Conservation (phyloP, 139 green algal species). For the Chlamydomonas asymmetrica region DNA sequence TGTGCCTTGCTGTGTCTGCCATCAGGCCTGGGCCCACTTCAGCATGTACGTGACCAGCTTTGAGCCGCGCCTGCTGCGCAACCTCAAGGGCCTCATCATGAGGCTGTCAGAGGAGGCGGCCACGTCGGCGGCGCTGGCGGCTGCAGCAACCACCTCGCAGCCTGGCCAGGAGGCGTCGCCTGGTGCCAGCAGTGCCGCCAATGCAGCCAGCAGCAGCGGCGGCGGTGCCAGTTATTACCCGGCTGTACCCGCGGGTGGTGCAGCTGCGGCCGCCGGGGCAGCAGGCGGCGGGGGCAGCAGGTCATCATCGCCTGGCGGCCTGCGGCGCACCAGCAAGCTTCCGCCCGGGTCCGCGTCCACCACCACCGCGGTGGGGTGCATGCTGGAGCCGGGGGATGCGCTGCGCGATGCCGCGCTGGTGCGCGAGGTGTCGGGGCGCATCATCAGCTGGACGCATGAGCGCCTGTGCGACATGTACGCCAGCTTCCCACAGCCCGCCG, state of each 20-base stretch:
- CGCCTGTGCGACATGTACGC: constrained; percentile 28
- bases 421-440: constrained; percentile 15
- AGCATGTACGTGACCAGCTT: constrained; percentile 30
- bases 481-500: constrained; percentile 3
- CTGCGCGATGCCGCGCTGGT: constrained; percentile 6
- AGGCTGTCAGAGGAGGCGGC: constrained; percentile 16
- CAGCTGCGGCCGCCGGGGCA: too few relatives aligned
- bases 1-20: neutral
- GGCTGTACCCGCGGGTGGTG: too few relatives aligned
- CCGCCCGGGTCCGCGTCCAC: too few relatives aligned
- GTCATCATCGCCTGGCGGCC: too few relatives aligned
- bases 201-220: too few relatives aligned
- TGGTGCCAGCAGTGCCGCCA: too few relatives aligned
- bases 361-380: neutral
- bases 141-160: too few relatives aligned
- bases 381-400: neutral
- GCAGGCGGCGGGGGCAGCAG: too few relatives aligned
- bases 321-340: too few relatives aligned
- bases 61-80: constrained; percentile 23
- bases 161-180: too few relatives aligned
- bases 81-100: constrained; percentile 26
- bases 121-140: constrained; percentile 1
- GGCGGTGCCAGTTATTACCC: too few relatives aligned
- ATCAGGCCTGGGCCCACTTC: constrained; percentile 30
- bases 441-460: constrained; percentile 9